Base-by-base conservation (phyloP, 2,329 filamentous ascomycete genomes). In the Cladosporium sp. region DNA sequence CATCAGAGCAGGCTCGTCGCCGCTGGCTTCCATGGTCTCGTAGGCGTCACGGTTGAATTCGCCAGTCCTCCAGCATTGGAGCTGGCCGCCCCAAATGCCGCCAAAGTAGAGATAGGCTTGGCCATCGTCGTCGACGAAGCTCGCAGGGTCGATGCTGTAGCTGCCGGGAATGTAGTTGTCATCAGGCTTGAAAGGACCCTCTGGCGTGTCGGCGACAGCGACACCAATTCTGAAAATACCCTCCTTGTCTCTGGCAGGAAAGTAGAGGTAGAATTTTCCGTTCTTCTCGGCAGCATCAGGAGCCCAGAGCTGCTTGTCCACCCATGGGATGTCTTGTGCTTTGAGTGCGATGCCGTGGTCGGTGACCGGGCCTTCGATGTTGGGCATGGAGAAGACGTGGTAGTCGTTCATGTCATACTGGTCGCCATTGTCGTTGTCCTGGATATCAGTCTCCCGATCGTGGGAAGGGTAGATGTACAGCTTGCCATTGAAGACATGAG, bases 391-490 rank as follows among this genome's bases (percentile, higher is more conserved):
- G 74, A 92, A 86, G 71, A 92, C 89, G 73, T 92, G 88, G 80
- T 92, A 92, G 77, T 92, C 89, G 58, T 77, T 81, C 89, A 92
- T 92, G 76, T 90, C 89, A 72, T 91, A 92, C 72, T 92, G 89
- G 75, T 91, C 88, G 70, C 89, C 89, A 80, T 91, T 90, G 80
- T 92, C 88, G 76, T 92, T 92, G 79, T 88, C 87, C 59, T 82
- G 59, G 72, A 90, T 89, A 73, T 85, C 82, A 5, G 87, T 89
- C 72, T 90, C 86, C 65, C 88, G 83, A 74, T 92, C 88, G 75
- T 92, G 88, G 20, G 88, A 92, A 19, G 89, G 88, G 76, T 92
- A 92, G 74, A 92, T 83, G 78, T 90, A 92, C 61, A 92, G 75
- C 64, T 82, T 86, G 72, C 81, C 82, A 63, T 90, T 85, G 77